Conservation (phyloP, 2,329 filamentous ascomycete species). For the Trichophyton simii region DNA sequence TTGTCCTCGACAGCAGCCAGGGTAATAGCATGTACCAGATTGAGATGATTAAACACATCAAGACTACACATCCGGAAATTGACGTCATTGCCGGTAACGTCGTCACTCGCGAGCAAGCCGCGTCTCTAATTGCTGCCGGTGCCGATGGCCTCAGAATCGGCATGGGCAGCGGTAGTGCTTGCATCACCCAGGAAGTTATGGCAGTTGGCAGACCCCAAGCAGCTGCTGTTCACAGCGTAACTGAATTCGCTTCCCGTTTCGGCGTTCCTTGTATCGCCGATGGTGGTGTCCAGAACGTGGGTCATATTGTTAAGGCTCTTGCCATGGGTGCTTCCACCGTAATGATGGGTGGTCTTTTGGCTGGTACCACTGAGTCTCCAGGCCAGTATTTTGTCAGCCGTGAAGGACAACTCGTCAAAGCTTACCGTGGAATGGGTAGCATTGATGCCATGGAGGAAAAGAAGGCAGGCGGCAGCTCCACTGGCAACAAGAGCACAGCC, state of each 20-base stretch:
- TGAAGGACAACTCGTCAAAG: conserved; percentile 96
- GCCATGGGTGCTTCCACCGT: conserved; percentile 86
- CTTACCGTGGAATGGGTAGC: conserved; percentile 96
- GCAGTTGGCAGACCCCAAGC: conserved; percentile 94
- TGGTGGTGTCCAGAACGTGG: conserved; percentile 94
- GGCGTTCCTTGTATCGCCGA: conserved; percentile 97
- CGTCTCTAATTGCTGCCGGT: conserved; percentile 78
- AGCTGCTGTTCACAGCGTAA: conserved; percentile 80
- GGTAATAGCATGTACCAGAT: conserved; percentile 98
- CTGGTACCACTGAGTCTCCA: conserved; percentile 92
- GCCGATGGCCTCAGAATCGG: conserved; percentile 95
- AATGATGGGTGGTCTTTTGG: conserved; percentile 98
- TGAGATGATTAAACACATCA: conserved; percentile 95
- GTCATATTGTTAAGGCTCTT: conserved; percentile 97
- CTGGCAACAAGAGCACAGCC: conserved; percentile 59
- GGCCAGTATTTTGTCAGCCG: conserved; percentile 93
- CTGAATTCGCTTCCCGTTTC: conserved; percentile 78
- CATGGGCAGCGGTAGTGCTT: conserved; percentile 96
- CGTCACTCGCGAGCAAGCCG: conserved; percentile 92
- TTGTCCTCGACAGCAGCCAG: conserved; percentile 90
- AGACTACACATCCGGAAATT: conserved; percentile 68
- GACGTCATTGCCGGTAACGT: conserved; percentile 98
- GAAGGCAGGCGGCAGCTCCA: conserved; percentile 68
- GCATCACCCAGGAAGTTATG: conserved; percentile 99
- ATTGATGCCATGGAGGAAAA: conserved; percentile 99